These are phyloP conservation scores for Paraglomus brasilianum DNA, from an alignment of 192 early-diverging fungal genomes.

Conservation along the genomic window DNA sequence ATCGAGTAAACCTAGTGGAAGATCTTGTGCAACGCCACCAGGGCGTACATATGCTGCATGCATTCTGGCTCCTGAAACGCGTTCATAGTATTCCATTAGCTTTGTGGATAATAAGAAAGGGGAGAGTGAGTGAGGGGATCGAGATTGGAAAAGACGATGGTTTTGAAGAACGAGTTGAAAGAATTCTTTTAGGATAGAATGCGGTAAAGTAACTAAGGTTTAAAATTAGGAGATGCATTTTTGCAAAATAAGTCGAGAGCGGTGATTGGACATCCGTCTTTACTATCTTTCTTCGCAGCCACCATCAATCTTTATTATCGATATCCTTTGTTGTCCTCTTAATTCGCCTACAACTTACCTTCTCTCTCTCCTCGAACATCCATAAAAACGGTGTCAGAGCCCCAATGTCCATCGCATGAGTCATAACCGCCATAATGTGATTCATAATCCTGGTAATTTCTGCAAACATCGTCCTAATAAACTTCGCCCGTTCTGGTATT, in stretches of 20 bases:
- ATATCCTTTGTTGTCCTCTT: neutral
- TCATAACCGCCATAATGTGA: slow-evolving; percentile 97
- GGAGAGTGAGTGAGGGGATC: no score
- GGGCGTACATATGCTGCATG: slow-evolving; percentile 97
- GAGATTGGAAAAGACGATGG: neutral
- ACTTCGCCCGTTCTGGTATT: slow-evolving; percentile 89
- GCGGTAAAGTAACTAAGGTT: no score
- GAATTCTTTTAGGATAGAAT: no score
- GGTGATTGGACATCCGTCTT: no score
- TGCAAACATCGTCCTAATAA: slow-evolving; percentile 95
- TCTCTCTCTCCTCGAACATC: slow-evolving; percentile 99
- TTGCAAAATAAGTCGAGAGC: no score
- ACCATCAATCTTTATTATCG: no score
- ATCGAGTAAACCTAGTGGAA: slow-evolving; percentile 90
- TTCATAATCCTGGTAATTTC: slow-evolving; percentile 98
- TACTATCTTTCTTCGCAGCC: no score
- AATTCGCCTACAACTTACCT: slow-evolving; percentile 34
- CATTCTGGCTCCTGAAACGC: slow-evolving; percentile 97
- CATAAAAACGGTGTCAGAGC: slow-evolving; percentile 98
- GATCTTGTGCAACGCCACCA: slow-evolving; percentile 90
- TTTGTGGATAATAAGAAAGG: neutral
- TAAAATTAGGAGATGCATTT: no score
- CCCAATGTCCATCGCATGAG: slow-evolving; percentile 97
- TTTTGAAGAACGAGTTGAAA: neutral
- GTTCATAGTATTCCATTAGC: slow-evolving; percentile 99